Conservation (phyloP, 2,329 filamentous ascomycete genomes). For the Sphaerulina populicola region DNA sequence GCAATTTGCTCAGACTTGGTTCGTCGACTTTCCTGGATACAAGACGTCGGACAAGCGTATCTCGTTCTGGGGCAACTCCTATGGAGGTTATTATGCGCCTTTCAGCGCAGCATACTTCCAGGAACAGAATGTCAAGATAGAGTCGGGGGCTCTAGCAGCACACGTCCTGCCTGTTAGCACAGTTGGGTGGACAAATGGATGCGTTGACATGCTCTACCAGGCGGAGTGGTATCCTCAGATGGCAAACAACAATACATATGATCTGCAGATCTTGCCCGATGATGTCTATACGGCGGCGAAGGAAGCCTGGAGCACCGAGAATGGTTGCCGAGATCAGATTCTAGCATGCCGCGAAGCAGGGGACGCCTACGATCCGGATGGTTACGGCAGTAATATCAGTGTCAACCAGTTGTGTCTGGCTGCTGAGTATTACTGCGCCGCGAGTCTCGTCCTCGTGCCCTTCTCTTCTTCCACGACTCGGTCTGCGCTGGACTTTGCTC, state of each 20-base stretch:
- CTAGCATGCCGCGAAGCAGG: constrained; percentile 44
- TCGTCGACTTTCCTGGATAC: constrained; percentile 19
- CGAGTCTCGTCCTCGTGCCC: constrained; percentile 11
- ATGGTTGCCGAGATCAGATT: constrained; percentile 47
- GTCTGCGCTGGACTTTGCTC: constrained; percentile 23
- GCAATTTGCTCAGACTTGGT: constrained; percentile 53
- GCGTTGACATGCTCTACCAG: constrained; percentile 56
- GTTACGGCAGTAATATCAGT: constrained; percentile 33
- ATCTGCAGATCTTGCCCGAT: constrained; percentile 47
- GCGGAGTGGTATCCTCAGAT: constrained; percentile 48
- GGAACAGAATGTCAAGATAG: constrained; percentile 51
- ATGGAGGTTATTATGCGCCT: constrained; percentile 55
- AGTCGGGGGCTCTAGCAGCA: constrained; percentile 27
- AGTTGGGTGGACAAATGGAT: constrained; percentile 62
- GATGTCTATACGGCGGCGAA: constrained; percentile 32
- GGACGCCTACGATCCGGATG: constrained; percentile 43
- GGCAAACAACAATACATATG: constrained; percentile 57
- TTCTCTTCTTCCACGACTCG: constrained; percentile 14
- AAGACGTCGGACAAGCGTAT: constrained; percentile 15
- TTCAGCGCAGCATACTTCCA: constrained; percentile 50
- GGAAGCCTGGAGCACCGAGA: constrained; percentile 39
- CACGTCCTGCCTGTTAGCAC: constrained; percentile 52
- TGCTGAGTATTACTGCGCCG: constrained; percentile 16
- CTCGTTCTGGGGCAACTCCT: constrained; percentile 23
- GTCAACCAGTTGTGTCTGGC: constrained; percentile 38